Conservation (phyloP, 2,329 filamentous ascomycete genomes). For the Aureobasidium vineae region DNA sequence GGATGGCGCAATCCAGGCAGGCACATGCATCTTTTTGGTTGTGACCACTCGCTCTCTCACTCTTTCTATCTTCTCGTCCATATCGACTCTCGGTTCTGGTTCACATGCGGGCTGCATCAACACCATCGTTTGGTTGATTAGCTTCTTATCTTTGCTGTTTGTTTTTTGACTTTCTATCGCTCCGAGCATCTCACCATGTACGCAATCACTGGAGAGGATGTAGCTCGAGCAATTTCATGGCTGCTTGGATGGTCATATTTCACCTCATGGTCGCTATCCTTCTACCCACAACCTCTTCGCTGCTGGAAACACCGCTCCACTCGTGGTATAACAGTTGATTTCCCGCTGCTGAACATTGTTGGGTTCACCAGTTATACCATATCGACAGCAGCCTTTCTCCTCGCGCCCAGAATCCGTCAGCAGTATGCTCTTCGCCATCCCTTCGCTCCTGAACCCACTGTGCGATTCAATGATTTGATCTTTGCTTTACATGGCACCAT, state of each 20-base stretch:
- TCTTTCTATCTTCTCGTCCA: not conserved
- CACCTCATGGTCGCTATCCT: slow-evolving; percentile 69
- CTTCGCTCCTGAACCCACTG: slow-evolving; percentile 71
- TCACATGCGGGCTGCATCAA: not conserved
- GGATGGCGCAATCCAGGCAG: slow-evolving; percentile 14
- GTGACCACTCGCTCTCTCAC: not conserved
- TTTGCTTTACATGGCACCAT: slow-evolving; percentile 81
- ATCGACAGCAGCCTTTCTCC: slow-evolving; percentile 74
- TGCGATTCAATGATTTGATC: slow-evolving; percentile 83
- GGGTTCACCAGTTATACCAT: slow-evolving; percentile 74
- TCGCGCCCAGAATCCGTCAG: slow-evolving; percentile 69
- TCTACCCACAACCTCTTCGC: slow-evolving; percentile 85
- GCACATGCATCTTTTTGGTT: not conserved
- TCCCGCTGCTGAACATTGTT: slow-evolving; percentile 70
- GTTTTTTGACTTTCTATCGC: not conserved
- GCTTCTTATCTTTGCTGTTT: not conserved
- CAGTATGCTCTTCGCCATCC: slow-evolving; percentile 84
- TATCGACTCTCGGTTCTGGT: not conserved
- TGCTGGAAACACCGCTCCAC: slow-evolving; percentile 78
- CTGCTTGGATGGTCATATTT: slow-evolving; percentile 28
- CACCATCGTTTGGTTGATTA: not conserved
- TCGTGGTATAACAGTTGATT: slow-evolving; percentile 81
- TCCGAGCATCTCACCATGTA: not conserved
- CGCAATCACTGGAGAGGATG: not conserved
- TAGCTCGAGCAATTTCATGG: slow-evolving; percentile 14